Base-by-base conservation (phyloP, 345 rosid genomes). In the Melaleuca alternifolia region DNA sequence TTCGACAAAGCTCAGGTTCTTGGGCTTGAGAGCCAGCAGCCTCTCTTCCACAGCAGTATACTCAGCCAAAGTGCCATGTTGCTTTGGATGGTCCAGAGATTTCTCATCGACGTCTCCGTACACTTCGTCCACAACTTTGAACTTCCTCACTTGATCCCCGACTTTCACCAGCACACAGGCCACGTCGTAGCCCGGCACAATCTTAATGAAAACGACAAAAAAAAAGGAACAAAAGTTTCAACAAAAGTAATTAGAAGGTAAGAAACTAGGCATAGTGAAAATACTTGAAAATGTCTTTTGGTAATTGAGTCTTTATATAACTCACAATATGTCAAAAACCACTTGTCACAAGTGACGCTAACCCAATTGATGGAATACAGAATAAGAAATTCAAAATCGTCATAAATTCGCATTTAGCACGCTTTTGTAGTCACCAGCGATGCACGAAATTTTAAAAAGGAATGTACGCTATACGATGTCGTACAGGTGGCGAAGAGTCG, bases 131-230 rank as follows among this genome's bases (percentile, higher is more conserved):
- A 44, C 77, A 65, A 65, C 24, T 30, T 65, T 65, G 77, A 33
- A 33, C 77, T 89, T 93, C 88, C 92, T 94, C 84, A 95, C 98
- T 86, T 86, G 87, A 88, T 89, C 92, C 18, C 98, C 96, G 28
- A 92, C 93, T 52, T 94, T 95, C 50, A 94, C 96, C 88, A 96
- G 96, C 83, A 95, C 91, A 52, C 98, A 98, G 13, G 96, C 92
- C 61, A 95, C 98, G 85, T 96, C 96, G 84, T 96, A 96, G 65
- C 77, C 46, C 24, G 77, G 77, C 77, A 65, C 77, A 65, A 65
- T 65, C 77, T 65, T 30, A 28, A 62, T 15, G 76, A 62, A 30
- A 41, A 30, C 41, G 44, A 28, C 14, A 62, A 44, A 59, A n/a
- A n/a, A n/a, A n/a, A 26, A n/a, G 21, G 30, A 14, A 62, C 28